These are phyloP conservation scores for Saccharomycopsis sp. DNA, from an alignment of 805 yeast species.

Conservation along the genomic window DNA sequence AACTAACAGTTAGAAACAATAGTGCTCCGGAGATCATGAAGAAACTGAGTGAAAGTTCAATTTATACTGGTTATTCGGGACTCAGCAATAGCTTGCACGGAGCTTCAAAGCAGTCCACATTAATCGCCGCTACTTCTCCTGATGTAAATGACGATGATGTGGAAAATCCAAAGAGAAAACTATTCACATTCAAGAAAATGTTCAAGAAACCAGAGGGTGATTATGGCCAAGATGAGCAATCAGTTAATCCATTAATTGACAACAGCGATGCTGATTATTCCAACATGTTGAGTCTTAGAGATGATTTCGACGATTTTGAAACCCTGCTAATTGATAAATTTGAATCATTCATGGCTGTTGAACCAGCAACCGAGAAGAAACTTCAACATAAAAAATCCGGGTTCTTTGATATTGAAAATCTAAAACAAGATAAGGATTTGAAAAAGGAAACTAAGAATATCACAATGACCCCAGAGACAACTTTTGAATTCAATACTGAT, in stretches of 20 bases:
- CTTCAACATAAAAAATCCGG: neutral
- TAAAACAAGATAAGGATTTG: neutral
- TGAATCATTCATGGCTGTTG: neutral
- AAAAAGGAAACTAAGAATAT: constrained; percentile 6
- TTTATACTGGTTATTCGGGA: constrained; percentile 7
- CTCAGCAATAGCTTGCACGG: neutral
- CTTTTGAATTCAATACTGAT: constrained; percentile 7
- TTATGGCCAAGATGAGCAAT: too few relatives aligned
- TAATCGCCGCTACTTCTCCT: neutral
- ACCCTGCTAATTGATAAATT: neutral
- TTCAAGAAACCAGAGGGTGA: too few relatives aligned
- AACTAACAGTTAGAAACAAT: constrained; percentile 6
- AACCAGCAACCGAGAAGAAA: too few relatives aligned
- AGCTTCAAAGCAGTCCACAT: neutral
- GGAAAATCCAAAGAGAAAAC: neutral
- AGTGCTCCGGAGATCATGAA: neutral
- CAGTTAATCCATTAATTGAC: neutral
- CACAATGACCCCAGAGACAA: constrained; percentile 5
- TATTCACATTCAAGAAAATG: neutral
- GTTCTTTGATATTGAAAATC: neutral
- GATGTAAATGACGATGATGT: neutral
- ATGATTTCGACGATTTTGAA: neutral
- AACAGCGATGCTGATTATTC: neutral
- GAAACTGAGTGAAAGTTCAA: neutral
- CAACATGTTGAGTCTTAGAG: neutral